Evolutionary conservation across 495 filamentous ascomycete species (phyloP).

Genomic region (Niebla homalea): DNA sequence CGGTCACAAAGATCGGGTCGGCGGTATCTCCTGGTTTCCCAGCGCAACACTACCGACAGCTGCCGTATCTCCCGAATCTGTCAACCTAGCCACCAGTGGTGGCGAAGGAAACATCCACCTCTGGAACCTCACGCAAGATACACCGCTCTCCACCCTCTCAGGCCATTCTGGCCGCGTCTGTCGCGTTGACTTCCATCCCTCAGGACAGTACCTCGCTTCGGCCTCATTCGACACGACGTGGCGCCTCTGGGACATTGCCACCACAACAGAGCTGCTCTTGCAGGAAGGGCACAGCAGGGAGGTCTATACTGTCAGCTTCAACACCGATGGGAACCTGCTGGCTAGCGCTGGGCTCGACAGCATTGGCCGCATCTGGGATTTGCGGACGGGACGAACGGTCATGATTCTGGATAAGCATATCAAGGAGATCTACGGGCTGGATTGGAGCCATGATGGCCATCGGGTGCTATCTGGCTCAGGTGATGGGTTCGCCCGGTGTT

Average conservation of each 20-base stretch:
- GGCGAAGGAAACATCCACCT: constrained; percentile 83
- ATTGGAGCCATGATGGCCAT: constrained; percentile 86
- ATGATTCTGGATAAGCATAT: constrained; percentile 95
- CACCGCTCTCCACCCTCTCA: constrained; percentile 67
- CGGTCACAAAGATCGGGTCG: constrained; percentile 76
- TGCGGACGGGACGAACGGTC: constrained; percentile 85
- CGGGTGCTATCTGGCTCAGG: constrained; percentile 79
- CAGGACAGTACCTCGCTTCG: constrained; percentile 77
- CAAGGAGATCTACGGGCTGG: constrained; percentile 78
- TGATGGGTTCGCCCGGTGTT: constrained; percentile 94
- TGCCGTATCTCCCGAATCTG: constrained; percentile 53
- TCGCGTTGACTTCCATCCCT: constrained; percentile 88
- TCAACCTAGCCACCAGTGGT: constrained; percentile 84
- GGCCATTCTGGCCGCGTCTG: constrained; percentile 83
- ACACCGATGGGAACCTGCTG: constrained; percentile 77
- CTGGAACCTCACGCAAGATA: constrained; percentile 76
- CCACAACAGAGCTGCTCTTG: constrained; percentile 65
- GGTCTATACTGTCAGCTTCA: constrained; percentile 79
- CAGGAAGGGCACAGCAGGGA: constrained; percentile 94
- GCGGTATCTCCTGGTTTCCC: constrained; percentile 83
- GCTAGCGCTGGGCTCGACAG: constrained; percentile 87
- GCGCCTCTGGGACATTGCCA: constrained; percentile 90
- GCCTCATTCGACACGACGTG: constrained; percentile 95
- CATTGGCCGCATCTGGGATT: constrained; percentile 90
- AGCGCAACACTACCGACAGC: constrained; percentile 58